Conservation (phyloP, 169 alveolate species). For the Pseudocohnilembus persalinus region DNA sequence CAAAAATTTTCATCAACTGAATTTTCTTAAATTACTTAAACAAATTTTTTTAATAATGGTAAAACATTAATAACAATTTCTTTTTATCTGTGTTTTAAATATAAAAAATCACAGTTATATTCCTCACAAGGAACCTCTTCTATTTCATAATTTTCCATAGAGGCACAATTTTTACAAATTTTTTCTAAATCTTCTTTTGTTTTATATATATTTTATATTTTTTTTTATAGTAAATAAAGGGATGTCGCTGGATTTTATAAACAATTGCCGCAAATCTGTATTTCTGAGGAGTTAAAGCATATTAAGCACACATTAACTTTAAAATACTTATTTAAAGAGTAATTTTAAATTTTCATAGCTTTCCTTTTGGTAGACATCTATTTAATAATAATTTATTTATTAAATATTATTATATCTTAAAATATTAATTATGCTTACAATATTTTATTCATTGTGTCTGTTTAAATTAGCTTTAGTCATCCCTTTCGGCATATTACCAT, state of each 20-base stretch:
- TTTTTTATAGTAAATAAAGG: not conserved
- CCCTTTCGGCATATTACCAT: constrained; percentile 20
- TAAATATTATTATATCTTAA: too few relatives aligned
- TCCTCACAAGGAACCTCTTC: constrained; percentile 24
- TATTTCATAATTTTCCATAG: not conserved
- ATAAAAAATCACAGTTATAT: constrained; percentile 20
- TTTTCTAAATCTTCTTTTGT: not conserved
- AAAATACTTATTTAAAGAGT: not conserved
- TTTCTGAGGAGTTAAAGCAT: not conserved
- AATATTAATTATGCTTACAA: not conserved
- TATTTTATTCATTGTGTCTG: not conserved
- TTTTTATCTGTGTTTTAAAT: not conserved
- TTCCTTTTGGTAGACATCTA: not conserved
- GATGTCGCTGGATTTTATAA: constrained; percentile 4
- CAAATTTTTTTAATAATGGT: too few relatives aligned
- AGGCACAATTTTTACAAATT: not conserved
- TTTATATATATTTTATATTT: not conserved
- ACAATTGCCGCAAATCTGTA: not conserved
- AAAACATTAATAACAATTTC: too few relatives aligned
- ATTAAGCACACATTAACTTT: not conserved
- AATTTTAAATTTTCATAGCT: not conserved
- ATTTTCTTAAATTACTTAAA: too few relatives aligned
- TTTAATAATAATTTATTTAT: too few relatives aligned
- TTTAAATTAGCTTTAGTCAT: constrained; percentile 1
- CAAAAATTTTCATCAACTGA: too few relatives aligned